These are phyloP conservation scores for Amylocarpus encephaloides DNA, from an alignment of 2,329 filamentous ascomycete genomes.

Conservation along the genomic window DNA sequence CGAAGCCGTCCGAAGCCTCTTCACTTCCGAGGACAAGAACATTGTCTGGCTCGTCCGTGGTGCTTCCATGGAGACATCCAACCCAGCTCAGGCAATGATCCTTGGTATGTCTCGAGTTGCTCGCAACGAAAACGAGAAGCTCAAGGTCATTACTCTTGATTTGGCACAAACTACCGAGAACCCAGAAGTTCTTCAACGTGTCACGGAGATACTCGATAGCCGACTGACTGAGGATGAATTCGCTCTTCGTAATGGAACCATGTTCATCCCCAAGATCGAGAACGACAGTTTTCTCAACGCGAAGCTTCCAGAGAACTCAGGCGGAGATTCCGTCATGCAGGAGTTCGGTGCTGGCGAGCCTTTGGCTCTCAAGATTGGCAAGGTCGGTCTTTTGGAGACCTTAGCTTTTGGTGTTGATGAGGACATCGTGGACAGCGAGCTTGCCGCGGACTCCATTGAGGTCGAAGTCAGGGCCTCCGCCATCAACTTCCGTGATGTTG, in stretches of 20 bases:
- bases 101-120: constrained; percentile 2
- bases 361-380: constrained; percentile 1
- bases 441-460: background rate
- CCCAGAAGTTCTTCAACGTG: background rate
- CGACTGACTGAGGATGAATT: constrained; percentile 1
- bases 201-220: background rate
- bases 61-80: background rate
- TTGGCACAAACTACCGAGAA: background rate
- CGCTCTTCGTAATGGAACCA: background rate
- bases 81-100: constrained; percentile 2
- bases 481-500: constrained; percentile 3
- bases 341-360: constrained; percentile 1
- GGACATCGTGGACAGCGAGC: constrained; percentile 1
- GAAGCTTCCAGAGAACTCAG: constrained; percentile 1
- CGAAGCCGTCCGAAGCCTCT: constrained; percentile 2
- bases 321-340: background rate
- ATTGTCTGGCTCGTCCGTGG: constrained; percentile 2
- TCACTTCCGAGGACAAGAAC: background rate
- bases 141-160: constrained; percentile 3
- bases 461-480: constrained; percentile 1
- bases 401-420: constrained; percentile 3
- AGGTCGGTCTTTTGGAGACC: constrained; percentile 2
- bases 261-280: constrained; percentile 2
- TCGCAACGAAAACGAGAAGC: constrained; percentile 2
- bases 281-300: background rate